These are phyloP conservation scores for Colletotrichum liaoningense DNA, from an alignment of 2,329 filamentous ascomycete genomes.

Conservation along the genomic window DNA sequence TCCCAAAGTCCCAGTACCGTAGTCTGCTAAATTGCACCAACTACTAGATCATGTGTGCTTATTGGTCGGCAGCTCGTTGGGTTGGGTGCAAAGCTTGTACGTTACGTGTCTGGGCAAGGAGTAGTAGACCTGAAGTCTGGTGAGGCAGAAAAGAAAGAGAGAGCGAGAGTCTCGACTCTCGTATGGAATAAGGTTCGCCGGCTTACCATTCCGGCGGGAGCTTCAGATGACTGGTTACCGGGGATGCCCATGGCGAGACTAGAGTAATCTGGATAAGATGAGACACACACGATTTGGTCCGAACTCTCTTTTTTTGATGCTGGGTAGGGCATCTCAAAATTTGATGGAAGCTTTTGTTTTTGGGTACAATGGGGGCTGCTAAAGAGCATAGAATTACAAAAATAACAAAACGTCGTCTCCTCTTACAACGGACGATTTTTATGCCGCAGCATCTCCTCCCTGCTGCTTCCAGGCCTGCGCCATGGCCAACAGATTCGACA, in stretches of 20 bases:
- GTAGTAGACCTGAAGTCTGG: neutral
- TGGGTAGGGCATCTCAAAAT: neutral
- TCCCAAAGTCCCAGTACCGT: neutral
- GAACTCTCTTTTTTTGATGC: neutral
- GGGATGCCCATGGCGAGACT: neutral
- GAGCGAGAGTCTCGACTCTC: no score
- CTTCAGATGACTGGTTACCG: neutral
- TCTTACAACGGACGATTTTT: neutral
- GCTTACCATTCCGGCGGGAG: neutral
- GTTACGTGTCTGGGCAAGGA: neutral
- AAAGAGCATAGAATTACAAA: neutral
- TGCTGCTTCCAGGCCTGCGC: slow-evolving; percentile 89
- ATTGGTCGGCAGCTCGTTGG: no score
- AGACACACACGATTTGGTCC: neutral
- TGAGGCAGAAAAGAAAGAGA: neutral
- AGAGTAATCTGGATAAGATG: neutral
- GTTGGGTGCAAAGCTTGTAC: neutral
- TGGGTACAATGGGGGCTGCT: neutral
- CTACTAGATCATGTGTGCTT: no score
- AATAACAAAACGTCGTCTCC: neutral
- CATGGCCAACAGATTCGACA: slow-evolving; percentile 86
- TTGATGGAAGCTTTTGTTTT: neutral
- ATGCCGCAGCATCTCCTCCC: slow-evolving; percentile 46
- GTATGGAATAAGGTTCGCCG: neutral
- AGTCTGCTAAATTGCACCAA: neutral